phyloP scores from a whole-genome alignment of 1,139 yeast species.

The Magnusiomyces magnusii region DNA sequence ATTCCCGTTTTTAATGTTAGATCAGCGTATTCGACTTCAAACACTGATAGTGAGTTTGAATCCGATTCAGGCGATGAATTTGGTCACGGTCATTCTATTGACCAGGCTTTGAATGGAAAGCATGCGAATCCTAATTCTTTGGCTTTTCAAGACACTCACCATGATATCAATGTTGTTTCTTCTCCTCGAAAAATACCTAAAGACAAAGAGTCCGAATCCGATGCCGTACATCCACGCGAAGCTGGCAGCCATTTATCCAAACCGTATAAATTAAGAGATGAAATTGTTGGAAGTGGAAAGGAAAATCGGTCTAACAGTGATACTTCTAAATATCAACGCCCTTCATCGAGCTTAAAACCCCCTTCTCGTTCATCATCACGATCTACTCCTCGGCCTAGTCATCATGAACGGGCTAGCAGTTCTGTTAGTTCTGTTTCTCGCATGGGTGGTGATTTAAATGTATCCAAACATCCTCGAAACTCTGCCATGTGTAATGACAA shows the following conservation, averaged over 20 bases:
- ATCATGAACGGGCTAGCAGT: background rate
- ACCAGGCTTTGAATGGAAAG: background rate
- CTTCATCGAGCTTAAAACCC: background rate
- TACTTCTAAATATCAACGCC: background rate
- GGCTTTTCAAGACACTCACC: background rate
- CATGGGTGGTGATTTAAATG: background rate
- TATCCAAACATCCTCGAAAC: background rate
- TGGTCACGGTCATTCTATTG: background rate
- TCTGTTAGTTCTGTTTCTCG: background rate
- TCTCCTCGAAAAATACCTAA: no score
- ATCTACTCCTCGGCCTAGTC: background rate
- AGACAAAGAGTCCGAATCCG: no score
- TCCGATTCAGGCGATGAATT: background rate
- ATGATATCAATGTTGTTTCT: background rate
- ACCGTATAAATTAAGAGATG: no score
- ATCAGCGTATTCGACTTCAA: background rate
- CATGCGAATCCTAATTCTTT: background rate
- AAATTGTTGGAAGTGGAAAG: no score
- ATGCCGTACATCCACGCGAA: no score
- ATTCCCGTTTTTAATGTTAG: background rate
- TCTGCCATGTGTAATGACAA: background rate
- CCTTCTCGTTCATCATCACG: background rate
- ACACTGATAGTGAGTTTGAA: background rate
- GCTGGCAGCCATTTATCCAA: no score
- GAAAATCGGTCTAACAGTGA: background rate